Conservation (phyloP, 192 early-diverging fungal species). For the Entomortierella chlamydospora region DNA sequence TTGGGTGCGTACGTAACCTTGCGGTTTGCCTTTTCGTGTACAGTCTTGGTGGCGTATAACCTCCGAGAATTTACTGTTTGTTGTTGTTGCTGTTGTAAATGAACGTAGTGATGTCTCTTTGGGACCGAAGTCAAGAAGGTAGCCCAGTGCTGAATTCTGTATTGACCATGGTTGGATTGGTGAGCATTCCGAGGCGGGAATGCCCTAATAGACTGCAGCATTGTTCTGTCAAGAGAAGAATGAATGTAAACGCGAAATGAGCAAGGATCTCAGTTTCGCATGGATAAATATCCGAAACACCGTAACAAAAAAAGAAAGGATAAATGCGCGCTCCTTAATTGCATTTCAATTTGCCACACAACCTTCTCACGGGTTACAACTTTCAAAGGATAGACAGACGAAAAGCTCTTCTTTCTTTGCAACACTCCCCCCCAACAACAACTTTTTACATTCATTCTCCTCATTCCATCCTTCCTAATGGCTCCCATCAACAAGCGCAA, state of each 20-base stretch:
- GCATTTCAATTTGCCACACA: not conserved
- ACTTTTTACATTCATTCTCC: not conserved
- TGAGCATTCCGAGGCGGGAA: not conserved
- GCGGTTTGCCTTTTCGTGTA: conserved; percentile 13
- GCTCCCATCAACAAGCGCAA: conserved; percentile 30
- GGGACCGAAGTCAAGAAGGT: conserved; percentile 22
- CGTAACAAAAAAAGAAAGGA: too few relatives aligned
- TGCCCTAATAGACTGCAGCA: not conserved
- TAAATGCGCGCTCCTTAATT: too few relatives aligned
- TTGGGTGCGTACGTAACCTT: conserved; percentile 9
- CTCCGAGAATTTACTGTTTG: not conserved
- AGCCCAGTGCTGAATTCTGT: conserved; percentile 28
- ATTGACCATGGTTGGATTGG: not conserved
- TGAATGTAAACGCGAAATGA: too few relatives aligned
- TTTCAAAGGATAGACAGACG: too few relatives aligned
- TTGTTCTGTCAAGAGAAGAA: too few relatives aligned
- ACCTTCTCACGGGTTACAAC: conserved; percentile 10
- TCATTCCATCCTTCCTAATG: conserved; percentile 2
- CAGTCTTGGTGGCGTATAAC: conserved; percentile 9
- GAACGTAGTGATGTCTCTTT: not conserved
- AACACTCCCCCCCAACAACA: not conserved
- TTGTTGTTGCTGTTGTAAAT: not conserved
- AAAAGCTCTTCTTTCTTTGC: not conserved
- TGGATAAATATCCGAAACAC: too few relatives aligned
- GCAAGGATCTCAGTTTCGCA: too few relatives aligned